phyloP scores from a whole-genome alignment of 2,329 filamentous ascomycete genomes.

The Penicillium sp. region DNA sequence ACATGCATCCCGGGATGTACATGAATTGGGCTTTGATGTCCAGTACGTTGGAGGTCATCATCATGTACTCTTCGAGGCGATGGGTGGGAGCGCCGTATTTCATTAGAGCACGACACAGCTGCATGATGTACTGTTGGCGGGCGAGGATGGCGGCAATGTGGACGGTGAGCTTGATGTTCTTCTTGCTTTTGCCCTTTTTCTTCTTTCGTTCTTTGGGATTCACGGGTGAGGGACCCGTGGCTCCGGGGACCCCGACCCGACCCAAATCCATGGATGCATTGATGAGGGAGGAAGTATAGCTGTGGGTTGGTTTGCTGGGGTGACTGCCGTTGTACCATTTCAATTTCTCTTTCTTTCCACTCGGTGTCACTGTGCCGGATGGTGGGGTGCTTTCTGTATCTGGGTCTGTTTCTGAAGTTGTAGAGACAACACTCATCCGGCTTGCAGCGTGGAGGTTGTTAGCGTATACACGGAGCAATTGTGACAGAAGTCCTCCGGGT shows the following conservation, averaged over 20 bases:
- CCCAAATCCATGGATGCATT: constrained; percentile 30
- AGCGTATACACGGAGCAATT: constrained; percentile 67
- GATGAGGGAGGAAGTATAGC: constrained; percentile 30
- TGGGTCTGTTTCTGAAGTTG: constrained; percentile 17
- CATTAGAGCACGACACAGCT: constrained; percentile 32
- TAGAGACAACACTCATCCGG: constrained; percentile 22
- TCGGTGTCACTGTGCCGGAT: constrained; percentile 13
- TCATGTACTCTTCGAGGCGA: constrained; percentile 72
- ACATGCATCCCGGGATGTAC: constrained; percentile 65
- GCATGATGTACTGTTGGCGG: constrained; percentile 39
- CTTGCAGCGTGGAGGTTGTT: constrained; percentile 43
- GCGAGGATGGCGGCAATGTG: constrained; percentile 68
- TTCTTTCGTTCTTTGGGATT: constrained; percentile 25
- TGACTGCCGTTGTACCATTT: constrained; percentile 33
- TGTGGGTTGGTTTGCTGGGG: constrained; percentile 16
- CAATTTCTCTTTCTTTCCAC: constrained; percentile 27
- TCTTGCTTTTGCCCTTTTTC: constrained; percentile 44
- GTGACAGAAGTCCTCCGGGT: constrained; percentile 62
- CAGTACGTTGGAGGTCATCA: constrained; percentile 79
- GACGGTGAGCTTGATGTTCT: constrained; percentile 52
- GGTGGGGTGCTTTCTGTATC: constrained; percentile 20
- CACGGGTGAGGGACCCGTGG: constrained; percentile 22
- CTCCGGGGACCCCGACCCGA: constrained; percentile 23
- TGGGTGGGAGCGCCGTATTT: constrained; percentile 33
- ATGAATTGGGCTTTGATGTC: constrained; percentile 85